A percentile compares a stretch with the other conserved stretches of the same genome.
These are phyloP conservation scores for Gossypium schwendimanii DNA, from an alignment of 441 rosid genomes.

Conservation along the genomic window DNA sequence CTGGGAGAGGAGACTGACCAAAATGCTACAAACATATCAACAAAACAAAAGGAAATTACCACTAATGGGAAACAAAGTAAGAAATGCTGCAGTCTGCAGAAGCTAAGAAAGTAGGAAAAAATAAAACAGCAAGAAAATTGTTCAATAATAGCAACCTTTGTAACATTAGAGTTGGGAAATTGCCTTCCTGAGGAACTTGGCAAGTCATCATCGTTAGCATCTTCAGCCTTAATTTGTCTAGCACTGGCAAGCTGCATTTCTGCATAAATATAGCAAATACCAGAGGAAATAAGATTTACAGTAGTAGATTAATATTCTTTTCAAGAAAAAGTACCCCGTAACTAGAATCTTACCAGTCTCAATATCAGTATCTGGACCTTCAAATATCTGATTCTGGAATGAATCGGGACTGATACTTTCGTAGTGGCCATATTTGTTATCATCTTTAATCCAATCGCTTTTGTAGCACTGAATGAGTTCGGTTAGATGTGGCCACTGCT, in stretches of 20 bases:
- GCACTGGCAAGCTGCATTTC: slow-evolving; percentile 78
- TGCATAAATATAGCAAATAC: slow-evolving; percentile 25
- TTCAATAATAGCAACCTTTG: slow-evolving; percentile 45
- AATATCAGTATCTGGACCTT: slow-evolving; percentile 91
- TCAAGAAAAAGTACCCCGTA: not conserved
- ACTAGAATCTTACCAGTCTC: slow-evolving; percentile 65
- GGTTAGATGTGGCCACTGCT: slow-evolving; percentile 95
- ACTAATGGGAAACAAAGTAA: not conserved
- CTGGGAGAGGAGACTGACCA: slow-evolving; percentile 91
- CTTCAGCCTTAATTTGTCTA: slow-evolving; percentile 58
- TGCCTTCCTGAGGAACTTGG: slow-evolving; percentile 86
- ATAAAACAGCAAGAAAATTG: not conserved
- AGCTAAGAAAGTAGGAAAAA: not conserved
- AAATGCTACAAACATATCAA: slow-evolving; percentile 56
- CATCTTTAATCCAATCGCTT: slow-evolving; percentile 95
- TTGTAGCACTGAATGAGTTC: slow-evolving; percentile 80
- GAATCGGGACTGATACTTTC: slow-evolving; percentile 51
- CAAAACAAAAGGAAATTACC: slow-evolving; percentile 12
- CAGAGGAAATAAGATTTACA: not conserved
- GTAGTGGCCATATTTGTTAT: slow-evolving; percentile 84
- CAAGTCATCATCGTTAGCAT: slow-evolving; percentile 54
- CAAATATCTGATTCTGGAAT: slow-evolving; percentile 84
- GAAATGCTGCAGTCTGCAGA: not conserved
- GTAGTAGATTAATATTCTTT: not conserved
- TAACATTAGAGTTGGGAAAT: slow-evolving; percentile 42